These are phyloP conservation scores for Ogataea corticis DNA, from an alignment of 805 yeast species.

Conservation along the genomic window DNA sequence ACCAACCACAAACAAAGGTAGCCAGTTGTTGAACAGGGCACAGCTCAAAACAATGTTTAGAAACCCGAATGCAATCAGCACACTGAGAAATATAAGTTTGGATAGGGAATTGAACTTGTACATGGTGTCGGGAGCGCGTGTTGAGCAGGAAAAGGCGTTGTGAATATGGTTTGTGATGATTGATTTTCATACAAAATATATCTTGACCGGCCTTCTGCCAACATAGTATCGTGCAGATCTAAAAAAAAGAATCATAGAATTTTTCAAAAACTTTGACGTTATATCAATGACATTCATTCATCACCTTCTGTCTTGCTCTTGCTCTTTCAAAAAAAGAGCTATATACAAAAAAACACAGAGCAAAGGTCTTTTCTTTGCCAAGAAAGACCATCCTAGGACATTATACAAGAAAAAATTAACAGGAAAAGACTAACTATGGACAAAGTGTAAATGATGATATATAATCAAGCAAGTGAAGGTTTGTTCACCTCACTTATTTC, in stretches of 20 bases:
- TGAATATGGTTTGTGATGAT: no score
- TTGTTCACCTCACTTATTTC: slow-evolving; percentile 10
- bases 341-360: slow-evolving; percentile 8
- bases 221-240: slow-evolving; percentile 6
- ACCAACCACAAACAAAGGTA: slow-evolving; percentile 68
- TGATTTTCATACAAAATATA: neutral
- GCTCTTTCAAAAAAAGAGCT: neutral
- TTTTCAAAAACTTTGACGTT: no score
- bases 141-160: neutral
- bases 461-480: neutral
- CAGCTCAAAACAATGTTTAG: slow-evolving; percentile 84
- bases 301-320: neutral
- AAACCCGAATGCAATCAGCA: slow-evolving; percentile 85
- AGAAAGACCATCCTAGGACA: slow-evolving; percentile 2
- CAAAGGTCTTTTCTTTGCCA: neutral
- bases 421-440: slow-evolving; percentile 13
- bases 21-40: slow-evolving; percentile 85
- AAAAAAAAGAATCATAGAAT: no score
- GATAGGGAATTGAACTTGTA: slow-evolving; percentile 56
- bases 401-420: slow-evolving; percentile 7
- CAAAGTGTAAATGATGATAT: slow-evolving; percentile 10
- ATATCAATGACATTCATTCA: no score
- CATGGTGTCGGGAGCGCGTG: slow-evolving; percentile 35
- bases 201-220: slow-evolving; percentile 5
- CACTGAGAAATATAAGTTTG: slow-evolving; percentile 70